Base-by-base conservation (phyloP, 441 rosid genomes). In the Arabidopsis lyrata region DNA sequence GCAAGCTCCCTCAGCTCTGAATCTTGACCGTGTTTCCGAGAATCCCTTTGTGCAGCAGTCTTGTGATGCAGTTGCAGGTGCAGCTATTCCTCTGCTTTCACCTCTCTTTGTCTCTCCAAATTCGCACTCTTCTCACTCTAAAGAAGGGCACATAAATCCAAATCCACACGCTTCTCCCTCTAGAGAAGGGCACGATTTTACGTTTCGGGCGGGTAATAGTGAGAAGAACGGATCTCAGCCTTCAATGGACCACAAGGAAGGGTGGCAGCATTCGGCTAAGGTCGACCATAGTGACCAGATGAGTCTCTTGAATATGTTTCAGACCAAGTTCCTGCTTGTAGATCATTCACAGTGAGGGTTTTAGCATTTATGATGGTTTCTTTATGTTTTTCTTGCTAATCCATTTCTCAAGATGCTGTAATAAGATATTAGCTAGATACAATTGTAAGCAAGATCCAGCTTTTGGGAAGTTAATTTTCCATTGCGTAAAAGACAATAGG, bases 81-180 rank as follows among this genome's bases (percentile, higher is more conserved):
- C 74, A 22, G 82, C 91, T 29, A 91, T 89, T 58, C 97, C 97
- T 5, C 58, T 88, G 61, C 83, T 86, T 9, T 84, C 95, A 6
- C 92, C 93, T 27, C 85, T 89, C 47, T 56, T 74, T 49, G 24
- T 65, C 10, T 75, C 83, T 15, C 88, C 90, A 3, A 52, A 59
- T 8, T 61, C 75, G 9, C 49, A 32, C 32, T 74, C 70, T 63
- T 24, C 50, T 41, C 56, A 20, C 34, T 20, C 78, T 6, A 24
- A 63, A 0, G 63, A 76, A 50, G 63, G 34, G 1, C 78, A 73
- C 9, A 80, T 41, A 41, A 41, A 41, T 14, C 88, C 89, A 3
- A 49, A 67, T 5, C 62, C 74, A 9, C 60, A 47, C 32, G 71
- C 68, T 60, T 18, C 60, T 35, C 50, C 16, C 38, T 15, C 77